Base-by-base conservation (phyloP, 83 land plant species). In the Diphasiastrum complanatum region DNA sequence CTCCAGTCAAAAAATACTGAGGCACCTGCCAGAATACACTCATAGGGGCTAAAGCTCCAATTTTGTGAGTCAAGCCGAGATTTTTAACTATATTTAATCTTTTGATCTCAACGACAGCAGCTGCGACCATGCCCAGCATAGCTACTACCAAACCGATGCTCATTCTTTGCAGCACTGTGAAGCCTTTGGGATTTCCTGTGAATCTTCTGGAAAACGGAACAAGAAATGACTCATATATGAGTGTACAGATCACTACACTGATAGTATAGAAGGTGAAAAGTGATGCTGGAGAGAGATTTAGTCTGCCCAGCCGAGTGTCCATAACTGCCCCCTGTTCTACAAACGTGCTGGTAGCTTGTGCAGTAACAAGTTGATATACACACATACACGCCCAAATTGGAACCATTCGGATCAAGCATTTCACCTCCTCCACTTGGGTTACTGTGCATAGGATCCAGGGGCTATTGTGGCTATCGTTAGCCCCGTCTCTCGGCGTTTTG, bases 381-480 rank as follows among this genome's bases (percentile, higher is more conserved):
- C 33, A n/a, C 28, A 28, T 32, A 31, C 41, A 33, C 16, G 20
- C 29, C 16, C n/a, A 33, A 1, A 49, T 11, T 27, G 67, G 67
- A 3, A 49, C 24, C 16, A 64, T 33, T 14, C 52, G 28, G 19
- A 64, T 4, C 58, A 64, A 2, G 23, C 57, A 64, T 24, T 64
- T 64, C 18, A 64, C 57, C 33, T 64, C 67, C 31, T 64, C 67
- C 5, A 64, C 67, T 49, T 64, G 67, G 4, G 67, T 64, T 24
- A 64, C 29, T 3, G 67, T 64, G 61, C 67, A 64, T 30, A 51
- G 34, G 36, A 31, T 49, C 67, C 41, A 64, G 0, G 38, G 35
- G 1, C 55, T 32, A 8, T 8, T 38, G 8, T 14, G n/a, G 4
- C 57, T 23, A 14, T 33, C 2, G 12, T n/a, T 8, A 47, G 12